Evolutionary conservation across 2,329 filamentous ascomycete genomes (phyloP).

Genomic region (Fusarium cyanostomum): DNA sequence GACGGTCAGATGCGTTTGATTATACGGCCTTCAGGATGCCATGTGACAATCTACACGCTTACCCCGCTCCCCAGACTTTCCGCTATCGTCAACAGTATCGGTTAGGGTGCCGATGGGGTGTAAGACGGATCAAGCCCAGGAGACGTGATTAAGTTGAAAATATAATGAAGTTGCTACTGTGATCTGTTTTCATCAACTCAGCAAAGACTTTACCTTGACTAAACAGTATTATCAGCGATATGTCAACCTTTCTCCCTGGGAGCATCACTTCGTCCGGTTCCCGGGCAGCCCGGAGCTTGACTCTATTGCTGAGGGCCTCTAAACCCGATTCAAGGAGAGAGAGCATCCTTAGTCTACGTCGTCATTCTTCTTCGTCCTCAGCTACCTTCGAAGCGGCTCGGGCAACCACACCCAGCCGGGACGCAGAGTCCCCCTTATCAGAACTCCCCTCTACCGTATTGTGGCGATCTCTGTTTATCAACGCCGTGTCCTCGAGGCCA

Average conservation of each 20-base stretch:
- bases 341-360: constrained; percentile 5
- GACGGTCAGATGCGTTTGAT: constrained; percentile 7
- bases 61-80: constrained; percentile 34
- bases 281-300: constrained; percentile 21
- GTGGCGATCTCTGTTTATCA: constrained; percentile 54
- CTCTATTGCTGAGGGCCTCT: constrained; percentile 6
- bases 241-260: constrained; percentile 22
- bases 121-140: background rate
- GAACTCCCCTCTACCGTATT: constrained; percentile 48
- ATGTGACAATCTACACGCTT: constrained; percentile 21
- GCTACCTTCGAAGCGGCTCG: constrained; percentile 22
- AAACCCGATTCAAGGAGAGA: constrained; percentile 2
- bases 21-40: constrained; percentile 7
- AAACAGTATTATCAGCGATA: background rate
- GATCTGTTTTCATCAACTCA: background rate
- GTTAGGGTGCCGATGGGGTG: constrained; percentile 23
- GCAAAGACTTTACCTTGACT: background rate
- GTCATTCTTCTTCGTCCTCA: constrained; percentile 11
- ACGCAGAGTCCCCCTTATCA: constrained; percentile 36
- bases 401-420: constrained; percentile 5
- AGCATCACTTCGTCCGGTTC: constrained; percentile 20
- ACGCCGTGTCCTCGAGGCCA: constrained; percentile 58
- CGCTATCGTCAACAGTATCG: constrained; percentile 20
- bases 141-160: constrained; percentile 13
- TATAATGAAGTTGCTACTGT: constrained; percentile 15